phyloP scores from a whole-genome alignment of 2,329 filamentous ascomycete genomes.

The Aureobasidium mangrovei region DNA sequence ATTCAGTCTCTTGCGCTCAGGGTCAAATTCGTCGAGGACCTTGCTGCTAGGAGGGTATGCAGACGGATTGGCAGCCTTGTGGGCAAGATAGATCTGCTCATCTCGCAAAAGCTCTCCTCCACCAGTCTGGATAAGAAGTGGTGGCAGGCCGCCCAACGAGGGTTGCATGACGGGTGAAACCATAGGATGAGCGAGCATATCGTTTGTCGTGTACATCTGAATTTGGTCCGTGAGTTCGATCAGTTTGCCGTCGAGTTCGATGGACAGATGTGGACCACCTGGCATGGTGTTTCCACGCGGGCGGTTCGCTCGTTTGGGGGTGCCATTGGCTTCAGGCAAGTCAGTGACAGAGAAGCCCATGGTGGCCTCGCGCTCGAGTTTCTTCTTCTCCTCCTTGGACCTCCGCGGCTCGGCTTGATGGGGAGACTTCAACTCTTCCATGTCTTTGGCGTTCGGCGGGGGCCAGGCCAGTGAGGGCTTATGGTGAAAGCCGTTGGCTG shows the following conservation, averaged over 20 bases:
- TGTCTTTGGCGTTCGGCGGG: slow-evolving; percentile 72
- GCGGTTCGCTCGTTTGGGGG: background rate
- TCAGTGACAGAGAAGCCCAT: slow-evolving; percentile 29
- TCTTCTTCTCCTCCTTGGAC: slow-evolving; percentile 8
- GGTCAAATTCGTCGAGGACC: slow-evolving; percentile 54
- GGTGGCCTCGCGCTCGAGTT: slow-evolving; percentile 24
- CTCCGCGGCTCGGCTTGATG: background rate
- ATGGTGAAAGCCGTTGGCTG: slow-evolving; percentile 77
- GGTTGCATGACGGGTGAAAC: slow-evolving; percentile 85
- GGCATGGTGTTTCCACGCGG: background rate
- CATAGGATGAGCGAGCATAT: slow-evolving; percentile 73
- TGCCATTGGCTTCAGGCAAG: slow-evolving; percentile 6
- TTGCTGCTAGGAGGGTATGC: slow-evolving; percentile 63
- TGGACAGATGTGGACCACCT: slow-evolving; percentile 42
- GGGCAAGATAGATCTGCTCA: slow-evolving; percentile 89
- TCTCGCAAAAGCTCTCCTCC: slow-evolving; percentile 85
- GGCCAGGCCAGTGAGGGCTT: slow-evolving; percentile 89
- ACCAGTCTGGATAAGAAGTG: slow-evolving; percentile 75
- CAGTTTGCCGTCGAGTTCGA: slow-evolving; percentile 60
- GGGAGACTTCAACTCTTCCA: slow-evolving; percentile 26
- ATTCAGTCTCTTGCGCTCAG: slow-evolving; percentile 43
- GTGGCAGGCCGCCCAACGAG: slow-evolving; percentile 80
- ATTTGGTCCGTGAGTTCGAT: slow-evolving; percentile 84
- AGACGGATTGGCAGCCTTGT: slow-evolving; percentile 80
- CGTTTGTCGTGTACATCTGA: slow-evolving; percentile 78